Percentiles rank a stretch among this genome's conserved stretches.
These are phyloP conservation scores for Penicillium sclerotiorum DNA, from an alignment of 2,329 filamentous ascomycete genomes.

Conservation along the genomic window DNA sequence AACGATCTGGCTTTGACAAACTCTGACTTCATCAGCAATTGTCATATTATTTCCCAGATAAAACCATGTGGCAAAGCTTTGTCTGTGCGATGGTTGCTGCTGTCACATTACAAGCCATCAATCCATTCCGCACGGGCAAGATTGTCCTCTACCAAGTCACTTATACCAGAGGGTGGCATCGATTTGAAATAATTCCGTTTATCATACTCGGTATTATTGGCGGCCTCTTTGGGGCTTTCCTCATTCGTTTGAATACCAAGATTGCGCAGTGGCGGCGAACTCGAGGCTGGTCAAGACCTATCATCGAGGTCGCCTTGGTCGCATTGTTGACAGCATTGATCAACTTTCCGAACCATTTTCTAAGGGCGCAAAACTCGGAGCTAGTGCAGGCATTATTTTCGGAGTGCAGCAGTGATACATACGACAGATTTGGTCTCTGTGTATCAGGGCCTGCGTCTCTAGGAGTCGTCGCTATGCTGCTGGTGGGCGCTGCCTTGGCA, in stretches of 20 bases:
- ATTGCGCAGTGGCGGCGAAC: conserved; percentile 79
- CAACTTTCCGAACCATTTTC: conserved; percentile 95
- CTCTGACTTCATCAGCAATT: conserved; percentile 64
- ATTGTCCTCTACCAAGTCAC: conserved; percentile 95
- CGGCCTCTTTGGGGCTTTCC: conserved; percentile 90
- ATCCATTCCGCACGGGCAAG: conserved; percentile 93
- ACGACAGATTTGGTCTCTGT: conserved; percentile 89
- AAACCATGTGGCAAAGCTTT: conserved; percentile 99
- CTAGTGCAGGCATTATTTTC: conserved; percentile 90
- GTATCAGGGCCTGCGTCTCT: conserved; percentile 81
- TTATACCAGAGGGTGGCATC: conserved; percentile 89
- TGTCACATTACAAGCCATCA: conserved; percentile 86
- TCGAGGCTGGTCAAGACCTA: conserved; percentile 69
- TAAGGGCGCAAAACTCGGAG: conserved; percentile 89
- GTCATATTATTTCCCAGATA: conserved; percentile 97
- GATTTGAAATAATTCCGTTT: conserved; percentile 90
- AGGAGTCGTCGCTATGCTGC: conserved; percentile 77
- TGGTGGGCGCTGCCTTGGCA: conserved; percentile 80
- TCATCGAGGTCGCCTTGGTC: conserved; percentile 78
- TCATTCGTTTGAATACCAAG: conserved; percentile 92
- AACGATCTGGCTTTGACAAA: not conserved
- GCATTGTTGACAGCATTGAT: conserved; percentile 81
- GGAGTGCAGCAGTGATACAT: conserved; percentile 78
- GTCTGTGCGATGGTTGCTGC: conserved; percentile 99
- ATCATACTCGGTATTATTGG: conserved; percentile 83